phyloP scores from a whole-genome alignment of 176 grass and related monocot species.

The Canna indica region DNA sequence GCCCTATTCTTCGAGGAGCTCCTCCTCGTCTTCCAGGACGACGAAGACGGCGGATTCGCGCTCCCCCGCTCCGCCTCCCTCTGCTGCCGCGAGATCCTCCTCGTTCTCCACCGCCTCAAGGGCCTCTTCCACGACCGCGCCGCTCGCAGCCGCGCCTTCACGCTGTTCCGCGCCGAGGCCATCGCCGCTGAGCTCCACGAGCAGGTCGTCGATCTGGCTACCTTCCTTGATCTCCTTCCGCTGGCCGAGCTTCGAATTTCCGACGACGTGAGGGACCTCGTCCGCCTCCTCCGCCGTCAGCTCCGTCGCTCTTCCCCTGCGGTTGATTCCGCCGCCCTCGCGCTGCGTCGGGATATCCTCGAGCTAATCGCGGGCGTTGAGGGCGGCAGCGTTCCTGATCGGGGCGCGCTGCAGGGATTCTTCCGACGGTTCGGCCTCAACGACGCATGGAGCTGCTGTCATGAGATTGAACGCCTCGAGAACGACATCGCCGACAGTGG shows the following conservation, averaged over 20 bases:
- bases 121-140: conserved; percentile 41
- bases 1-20: conserved; percentile 70
- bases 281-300: conserved; percentile 61
- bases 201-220: conserved; percentile 62
- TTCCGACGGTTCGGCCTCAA: conserved; percentile 47
- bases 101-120: conserved; percentile 82
- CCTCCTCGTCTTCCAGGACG: neutral
- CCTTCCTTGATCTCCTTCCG: conserved; percentile 70
- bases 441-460: conserved; percentile 52
- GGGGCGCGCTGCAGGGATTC: conserved; percentile 40
- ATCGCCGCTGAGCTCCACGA: conserved; percentile 44
- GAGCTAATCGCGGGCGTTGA: conserved; percentile 52
- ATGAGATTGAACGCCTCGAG: conserved; percentile 79
- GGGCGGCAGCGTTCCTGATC: conserved; percentile 66
- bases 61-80: conserved; percentile 60
- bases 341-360: conserved; percentile 47
- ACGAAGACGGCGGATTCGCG: neutral
- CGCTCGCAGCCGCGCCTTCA: conserved; percentile 54
- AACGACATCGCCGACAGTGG: conserved; percentile 70
- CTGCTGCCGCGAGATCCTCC: conserved; percentile 72
- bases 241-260: conserved; percentile 50
- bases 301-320: conserved; percentile 39
- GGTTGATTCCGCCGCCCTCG: conserved; percentile 21
- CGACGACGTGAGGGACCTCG: conserved; percentile 55
- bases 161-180: conserved; percentile 56